Conservation (phyloP, 1,284 basidiomycete species). For the Melampsora larici-populina region DNA sequence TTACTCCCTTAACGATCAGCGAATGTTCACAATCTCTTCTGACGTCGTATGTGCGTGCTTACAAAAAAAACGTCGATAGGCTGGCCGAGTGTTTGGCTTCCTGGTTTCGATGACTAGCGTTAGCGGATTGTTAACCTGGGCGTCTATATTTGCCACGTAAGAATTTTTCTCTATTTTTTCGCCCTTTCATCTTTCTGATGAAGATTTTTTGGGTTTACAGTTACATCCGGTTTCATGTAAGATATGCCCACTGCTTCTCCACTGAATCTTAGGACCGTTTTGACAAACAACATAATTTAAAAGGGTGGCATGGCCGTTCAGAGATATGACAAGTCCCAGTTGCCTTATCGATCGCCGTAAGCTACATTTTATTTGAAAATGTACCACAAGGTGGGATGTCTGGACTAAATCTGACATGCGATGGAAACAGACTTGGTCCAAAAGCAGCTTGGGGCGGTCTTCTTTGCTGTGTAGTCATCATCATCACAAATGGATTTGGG, state of each 20-base stretch:
- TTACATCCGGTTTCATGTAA: slow-evolving; percentile 10
- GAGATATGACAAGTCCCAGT: slow-evolving; percentile 63
- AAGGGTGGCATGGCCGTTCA: slow-evolving; percentile 70
- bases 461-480: background rate
- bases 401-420: background rate
- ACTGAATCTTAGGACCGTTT: background rate
- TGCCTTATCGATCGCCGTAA: slow-evolving; percentile 63
- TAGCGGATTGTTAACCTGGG: slow-evolving; percentile 71
- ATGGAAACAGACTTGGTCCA: background rate
- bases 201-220: background rate
- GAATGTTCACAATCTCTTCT: slow-evolving; percentile 69
- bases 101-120: slow-evolving; percentile 48
- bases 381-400: background rate
- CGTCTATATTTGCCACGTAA: slow-evolving; percentile 73
- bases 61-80: slow-evolving; percentile 58
- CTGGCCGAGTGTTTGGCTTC: background rate
- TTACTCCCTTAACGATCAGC: slow-evolving; percentile 69
- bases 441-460: slow-evolving; percentile 7
- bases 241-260: background rate
- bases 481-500: slow-evolving; percentile 9
- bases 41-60: too few species aligned
- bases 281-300: slow-evolving; percentile 41
- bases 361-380: background rate
- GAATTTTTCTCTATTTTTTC: slow-evolving; percentile 51
- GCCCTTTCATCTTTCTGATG: slow-evolving; percentile 59